These are phyloP conservation scores for Nakazawaea sp. DNA, from an alignment of 805 yeast species.

Conservation along the genomic window DNA sequence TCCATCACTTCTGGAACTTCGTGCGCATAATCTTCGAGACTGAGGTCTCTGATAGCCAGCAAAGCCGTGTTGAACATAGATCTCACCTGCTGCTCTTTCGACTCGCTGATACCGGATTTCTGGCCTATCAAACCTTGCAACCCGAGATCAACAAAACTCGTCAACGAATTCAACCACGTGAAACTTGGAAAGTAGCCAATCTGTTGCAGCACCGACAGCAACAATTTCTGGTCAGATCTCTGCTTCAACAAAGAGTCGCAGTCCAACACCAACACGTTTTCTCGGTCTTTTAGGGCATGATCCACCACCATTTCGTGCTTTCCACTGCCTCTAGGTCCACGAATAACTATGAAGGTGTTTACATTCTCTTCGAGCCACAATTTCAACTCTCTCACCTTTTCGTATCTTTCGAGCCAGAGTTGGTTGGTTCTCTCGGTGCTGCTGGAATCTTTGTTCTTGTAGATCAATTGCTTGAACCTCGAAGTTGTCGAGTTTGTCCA, in stretches of 20 bases:
- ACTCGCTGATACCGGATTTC: conserved; percentile 82
- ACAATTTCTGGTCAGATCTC: conserved; percentile 63
- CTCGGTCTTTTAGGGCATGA: conserved; percentile 53
- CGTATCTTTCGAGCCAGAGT: conserved; percentile 68
- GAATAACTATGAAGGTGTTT: conserved; percentile 82
- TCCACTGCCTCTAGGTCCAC: conserved; percentile 96
- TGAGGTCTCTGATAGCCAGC: conserved; percentile 66
- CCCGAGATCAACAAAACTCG: conserved; percentile 75
- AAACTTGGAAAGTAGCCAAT: conserved; percentile 91
- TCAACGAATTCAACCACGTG: conserved; percentile 81
- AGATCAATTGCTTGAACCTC: conserved; percentile 7
- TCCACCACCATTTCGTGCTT: conserved; percentile 72
- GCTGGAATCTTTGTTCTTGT: not conserved
- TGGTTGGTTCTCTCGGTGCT: conserved; percentile 17
- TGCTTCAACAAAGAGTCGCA: conserved; percentile 73
- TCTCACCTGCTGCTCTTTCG: conserved; percentile 74
- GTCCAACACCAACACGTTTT: conserved; percentile 62
- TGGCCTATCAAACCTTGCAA: conserved; percentile 92
- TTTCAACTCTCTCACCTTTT: conserved; percentile 59
- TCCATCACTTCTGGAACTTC: conserved; percentile 16
- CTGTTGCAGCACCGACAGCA: conserved; percentile 64
- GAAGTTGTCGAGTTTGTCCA: conserved; percentile 18
- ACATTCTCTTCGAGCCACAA: conserved; percentile 83
- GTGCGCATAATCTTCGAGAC: conserved; percentile 35
- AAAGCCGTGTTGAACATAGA: conserved; percentile 69